These are phyloP conservation scores for Capsicum chinense DNA, from an alignment of 257 asterid species.

Conservation along the genomic window DNA sequence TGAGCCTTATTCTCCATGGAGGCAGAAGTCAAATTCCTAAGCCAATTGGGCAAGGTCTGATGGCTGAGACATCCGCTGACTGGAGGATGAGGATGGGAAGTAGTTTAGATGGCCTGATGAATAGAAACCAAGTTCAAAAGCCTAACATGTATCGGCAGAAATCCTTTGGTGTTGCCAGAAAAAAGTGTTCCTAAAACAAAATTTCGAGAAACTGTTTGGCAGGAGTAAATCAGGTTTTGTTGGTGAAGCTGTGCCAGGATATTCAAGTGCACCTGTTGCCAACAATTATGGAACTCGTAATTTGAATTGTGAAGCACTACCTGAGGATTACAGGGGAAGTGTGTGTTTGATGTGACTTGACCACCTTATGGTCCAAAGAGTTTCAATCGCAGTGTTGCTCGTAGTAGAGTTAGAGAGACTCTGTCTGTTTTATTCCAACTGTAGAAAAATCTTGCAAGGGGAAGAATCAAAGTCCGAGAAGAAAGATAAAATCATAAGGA, in stretches of 20 bases:
- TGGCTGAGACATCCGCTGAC: conserved; percentile 54
- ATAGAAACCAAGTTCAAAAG: conserved; percentile 28
- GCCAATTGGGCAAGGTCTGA: conserved; percentile 47
- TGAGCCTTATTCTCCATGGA: background rate
- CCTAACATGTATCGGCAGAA: conserved; percentile 33
- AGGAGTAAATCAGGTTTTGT: conserved; percentile 32
- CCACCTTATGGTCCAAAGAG: conserved; percentile 68
- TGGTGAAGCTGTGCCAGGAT: conserved; percentile 29
- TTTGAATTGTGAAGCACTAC: conserved; percentile 30
- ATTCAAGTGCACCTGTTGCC: too few species aligned
- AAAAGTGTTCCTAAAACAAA: conserved; percentile 32
- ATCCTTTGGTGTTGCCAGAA: conserved; percentile 36
- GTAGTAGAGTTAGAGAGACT: conserved; percentile 32
- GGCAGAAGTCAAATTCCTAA: conserved; percentile 30
- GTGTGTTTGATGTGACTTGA: conserved; percentile 43
- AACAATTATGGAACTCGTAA: background rate
- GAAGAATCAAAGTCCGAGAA: conserved; percentile 59
- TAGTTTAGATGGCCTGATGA: conserved; percentile 37
- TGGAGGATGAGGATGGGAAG: conserved; percentile 48
- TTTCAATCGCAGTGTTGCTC: conserved; percentile 57
- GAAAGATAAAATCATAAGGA: conserved; percentile 43
- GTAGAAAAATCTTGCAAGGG: conserved; percentile 74
- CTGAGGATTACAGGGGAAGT: conserved; percentile 29
- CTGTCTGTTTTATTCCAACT: conserved; percentile 46
- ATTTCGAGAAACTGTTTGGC: background rate